phyloP scores from a whole-genome alignment of 2,329 filamentous ascomycete species.

The Ploettnerulaceae sp. region DNA sequence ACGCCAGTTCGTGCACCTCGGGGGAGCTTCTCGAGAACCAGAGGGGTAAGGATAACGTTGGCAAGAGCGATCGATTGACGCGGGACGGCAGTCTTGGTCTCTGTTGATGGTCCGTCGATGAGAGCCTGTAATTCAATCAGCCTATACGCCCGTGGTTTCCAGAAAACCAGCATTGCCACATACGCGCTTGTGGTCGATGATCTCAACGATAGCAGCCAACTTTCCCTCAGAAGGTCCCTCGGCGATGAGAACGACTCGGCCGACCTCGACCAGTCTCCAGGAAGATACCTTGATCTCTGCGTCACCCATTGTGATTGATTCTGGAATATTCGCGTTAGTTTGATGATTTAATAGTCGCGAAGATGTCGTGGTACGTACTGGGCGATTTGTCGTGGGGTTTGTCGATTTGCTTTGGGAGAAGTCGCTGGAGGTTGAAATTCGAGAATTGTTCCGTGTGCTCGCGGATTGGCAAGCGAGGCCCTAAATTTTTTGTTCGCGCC shows the following conservation, averaged over 20 bases:
- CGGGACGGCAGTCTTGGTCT: conserved; percentile 73
- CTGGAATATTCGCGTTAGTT: conserved; percentile 35
- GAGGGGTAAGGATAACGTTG: conserved; percentile 81
- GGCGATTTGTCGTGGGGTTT: conserved; percentile 30
- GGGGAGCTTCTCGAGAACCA: conserved; percentile 81
- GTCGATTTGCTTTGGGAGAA: conserved; percentile 24
- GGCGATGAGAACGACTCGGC: conserved; percentile 92
- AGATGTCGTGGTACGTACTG: conserved; percentile 29
- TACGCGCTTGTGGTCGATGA: conserved; percentile 99
- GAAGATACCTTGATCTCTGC: conserved; percentile 74
- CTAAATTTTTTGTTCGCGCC: conserved; percentile 15
- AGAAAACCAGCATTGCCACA: conserved; percentile 42
- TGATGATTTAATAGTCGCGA: conserved; percentile 22
- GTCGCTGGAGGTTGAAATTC: conserved; percentile 17
- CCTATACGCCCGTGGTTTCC: conserved; percentile 19
- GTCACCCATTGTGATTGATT: conserved; percentile 73
- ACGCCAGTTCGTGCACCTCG: conserved; percentile 76
- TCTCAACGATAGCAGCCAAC: conserved; percentile 94
- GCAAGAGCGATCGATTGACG: conserved; percentile 82
- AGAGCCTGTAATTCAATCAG: conserved; percentile 63
- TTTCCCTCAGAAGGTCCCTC: conserved; percentile 74
- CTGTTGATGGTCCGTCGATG: conserved; percentile 86
- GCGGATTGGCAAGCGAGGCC: conserved; percentile 19
- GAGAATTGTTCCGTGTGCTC: conserved; percentile 16
- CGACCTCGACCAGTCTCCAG: conserved; percentile 97